phyloP scores from a whole-genome alignment of 2,329 filamentous ascomycete genomes.

The Xylariaceae sp. region DNA sequence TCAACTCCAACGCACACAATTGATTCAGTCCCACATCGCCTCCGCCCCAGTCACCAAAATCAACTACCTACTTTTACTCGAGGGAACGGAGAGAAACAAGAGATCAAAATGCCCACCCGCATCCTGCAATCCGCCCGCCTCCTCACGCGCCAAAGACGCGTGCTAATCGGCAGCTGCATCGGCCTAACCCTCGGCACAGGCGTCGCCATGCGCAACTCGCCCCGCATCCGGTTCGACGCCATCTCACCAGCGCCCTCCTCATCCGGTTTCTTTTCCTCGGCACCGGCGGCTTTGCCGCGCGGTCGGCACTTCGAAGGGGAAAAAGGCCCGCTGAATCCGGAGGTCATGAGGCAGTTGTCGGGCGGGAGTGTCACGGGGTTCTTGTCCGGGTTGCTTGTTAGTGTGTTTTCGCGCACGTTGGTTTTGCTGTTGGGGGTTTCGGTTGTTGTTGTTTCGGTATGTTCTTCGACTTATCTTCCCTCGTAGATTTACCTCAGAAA shows the following conservation, averaged over 20 bases:
- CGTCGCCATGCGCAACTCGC: conserved; percentile 20
- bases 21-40: too few species aligned
- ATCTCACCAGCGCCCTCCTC: not conserved
- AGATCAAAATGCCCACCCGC: conserved; percentile 22
- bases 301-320: not conserved
- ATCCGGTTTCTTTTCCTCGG: conserved; percentile 8
- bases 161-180: conserved; percentile 32
- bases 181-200: conserved; percentile 34
- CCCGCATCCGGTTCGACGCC: conserved; percentile 22
- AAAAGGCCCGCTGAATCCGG: conserved; percentile 28
- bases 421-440: conserved; percentile 61
- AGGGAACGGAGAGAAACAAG: not conserved
- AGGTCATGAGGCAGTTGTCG: conserved; percentile 46
- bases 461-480: not conserved
- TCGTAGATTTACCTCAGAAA: not conserved
- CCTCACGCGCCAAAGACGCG: conserved; percentile 22
- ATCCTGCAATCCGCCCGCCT: conserved; percentile 15
- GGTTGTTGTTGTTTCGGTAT: conserved; percentile 58
- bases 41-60: too few species aligned
- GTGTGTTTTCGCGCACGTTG: conserved; percentile 65
- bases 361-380: conserved; percentile 54
- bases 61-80: too few species aligned
- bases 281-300: conserved; percentile 18
- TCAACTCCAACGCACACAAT: too few species aligned
- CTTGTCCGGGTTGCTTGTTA: conserved; percentile 58